Evolutionary conservation across 306 rosid species (phyloP).

Genomic region (Rubus parviflorus): DNA sequence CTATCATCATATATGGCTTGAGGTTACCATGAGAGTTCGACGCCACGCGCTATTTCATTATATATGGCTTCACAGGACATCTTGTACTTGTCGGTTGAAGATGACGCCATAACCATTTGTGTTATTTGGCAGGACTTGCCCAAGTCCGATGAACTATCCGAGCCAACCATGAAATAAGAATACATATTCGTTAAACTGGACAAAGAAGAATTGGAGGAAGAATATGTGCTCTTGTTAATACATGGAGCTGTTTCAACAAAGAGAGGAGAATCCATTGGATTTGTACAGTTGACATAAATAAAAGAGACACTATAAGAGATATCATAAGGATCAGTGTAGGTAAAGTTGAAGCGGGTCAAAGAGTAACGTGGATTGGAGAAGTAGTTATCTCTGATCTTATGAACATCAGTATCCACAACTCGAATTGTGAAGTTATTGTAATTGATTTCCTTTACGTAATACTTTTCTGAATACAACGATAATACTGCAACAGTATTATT

Average conservation of each 20-base stretch:
- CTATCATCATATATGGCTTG: too few relatives aligned
- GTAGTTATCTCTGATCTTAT: background rate
- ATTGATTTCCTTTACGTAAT: conserved; percentile 5
- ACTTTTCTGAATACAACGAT: background rate
- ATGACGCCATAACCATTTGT: background rate
- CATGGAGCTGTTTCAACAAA: background rate
- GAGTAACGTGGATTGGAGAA: background rate
- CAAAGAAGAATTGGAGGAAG: too few relatives aligned
- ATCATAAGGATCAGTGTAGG: background rate
- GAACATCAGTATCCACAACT: conserved; percentile 19
- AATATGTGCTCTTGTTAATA: too few relatives aligned
- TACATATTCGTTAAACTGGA: too few relatives aligned
- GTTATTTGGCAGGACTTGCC: background rate
- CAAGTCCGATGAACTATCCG: background rate
- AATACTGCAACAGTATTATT: background rate
- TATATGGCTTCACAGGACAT: conserved; percentile 10
- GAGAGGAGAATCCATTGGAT: background rate
- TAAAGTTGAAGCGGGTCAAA: background rate
- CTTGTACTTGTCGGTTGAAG: background rate
- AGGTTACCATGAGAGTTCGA: conserved; percentile 21
- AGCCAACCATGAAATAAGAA: background rate
- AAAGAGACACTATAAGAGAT: too few relatives aligned
- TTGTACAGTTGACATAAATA: background rate
- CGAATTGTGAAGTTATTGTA: conserved; percentile 30
- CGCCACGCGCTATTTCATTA: conserved; percentile 8